A percentile compares a stretch with the other conserved stretches of the same genome.
phyloP scores from a whole-genome alignment of 495 filamentous ascomycete genomes.

The Penicillium bovifimosum region DNA sequence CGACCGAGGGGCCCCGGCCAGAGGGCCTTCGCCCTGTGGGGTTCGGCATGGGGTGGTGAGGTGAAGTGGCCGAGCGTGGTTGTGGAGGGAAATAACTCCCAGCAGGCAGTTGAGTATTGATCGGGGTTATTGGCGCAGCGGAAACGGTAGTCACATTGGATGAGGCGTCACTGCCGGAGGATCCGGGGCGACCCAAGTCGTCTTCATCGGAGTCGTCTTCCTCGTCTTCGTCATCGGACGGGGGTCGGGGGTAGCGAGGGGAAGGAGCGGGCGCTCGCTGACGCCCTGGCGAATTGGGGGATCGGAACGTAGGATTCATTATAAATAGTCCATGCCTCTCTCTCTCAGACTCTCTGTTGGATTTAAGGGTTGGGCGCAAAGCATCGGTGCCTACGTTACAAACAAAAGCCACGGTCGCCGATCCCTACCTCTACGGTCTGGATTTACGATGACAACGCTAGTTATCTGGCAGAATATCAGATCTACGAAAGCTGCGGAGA shows the following conservation, averaged over 20 bases:
- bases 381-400: not conserved
- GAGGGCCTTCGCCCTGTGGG: slow-evolving; percentile 34
- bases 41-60: slow-evolving; percentile 39
- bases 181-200: slow-evolving; percentile 37
- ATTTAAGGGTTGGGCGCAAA: not conserved
- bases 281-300: slow-evolving; percentile 30
- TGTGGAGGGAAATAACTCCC: slow-evolving; percentile 33
- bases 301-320: slow-evolving; percentile 26
- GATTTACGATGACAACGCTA: slow-evolving; percentile 1
- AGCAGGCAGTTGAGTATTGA: slow-evolving; percentile 16
- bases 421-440: slow-evolving; percentile 2
- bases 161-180: slow-evolving; percentile 51
- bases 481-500: slow-evolving; percentile 3
- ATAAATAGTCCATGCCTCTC: slow-evolving; percentile 13
- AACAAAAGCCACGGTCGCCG: slow-evolving; percentile 8
- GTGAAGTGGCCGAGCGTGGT: slow-evolving; percentile 29
- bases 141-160: slow-evolving; percentile 48
- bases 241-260: slow-evolving; percentile 15
- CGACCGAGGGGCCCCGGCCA: slow-evolving; percentile 35
- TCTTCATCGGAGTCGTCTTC: slow-evolving; percentile 32
- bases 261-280: slow-evolving; percentile 16
- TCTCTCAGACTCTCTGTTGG: not conserved
- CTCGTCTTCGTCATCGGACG: slow-evolving; percentile 18
- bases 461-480: slow-evolving; percentile 5
- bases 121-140: slow-evolving; percentile 23